Percentiles rank a stretch among this genome's conserved stretches.
Evolutionary conservation across 2,329 filamentous ascomycete genomes (phyloP).

Genomic region (Ceratocystis harringtonii): DNA sequence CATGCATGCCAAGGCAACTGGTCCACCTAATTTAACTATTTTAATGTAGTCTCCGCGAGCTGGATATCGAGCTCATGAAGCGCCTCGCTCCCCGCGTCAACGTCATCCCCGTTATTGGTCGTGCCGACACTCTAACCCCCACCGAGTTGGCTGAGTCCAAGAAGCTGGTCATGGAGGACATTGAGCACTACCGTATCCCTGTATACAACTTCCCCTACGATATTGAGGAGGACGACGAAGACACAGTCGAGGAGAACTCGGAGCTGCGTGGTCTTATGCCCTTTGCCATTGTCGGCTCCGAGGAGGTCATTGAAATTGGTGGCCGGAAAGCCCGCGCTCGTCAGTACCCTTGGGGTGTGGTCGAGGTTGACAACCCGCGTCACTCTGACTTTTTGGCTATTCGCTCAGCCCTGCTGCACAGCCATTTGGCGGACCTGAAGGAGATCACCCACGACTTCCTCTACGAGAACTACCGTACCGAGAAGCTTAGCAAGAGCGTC

Average conservation of each 20-base stretch:
- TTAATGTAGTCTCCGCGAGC: constrained; percentile 66
- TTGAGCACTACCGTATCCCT: constrained; percentile 98
- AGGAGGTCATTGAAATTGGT: constrained; percentile 87
- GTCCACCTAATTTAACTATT: constrained; percentile 17
- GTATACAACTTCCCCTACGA: constrained; percentile 99
- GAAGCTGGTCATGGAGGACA: constrained; percentile 99
- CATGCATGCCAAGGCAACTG: background rate
- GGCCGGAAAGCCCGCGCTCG: constrained; percentile 83
- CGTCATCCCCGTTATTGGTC: constrained; percentile 96
- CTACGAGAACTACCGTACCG: constrained; percentile 99
- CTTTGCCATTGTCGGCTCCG: constrained; percentile 95
- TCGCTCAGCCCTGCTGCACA: constrained; percentile 89
- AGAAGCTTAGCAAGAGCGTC: constrained; percentile 99
- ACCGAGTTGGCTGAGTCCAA: constrained; percentile 96
- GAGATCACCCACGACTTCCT: constrained; percentile 99
- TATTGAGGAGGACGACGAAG: constrained; percentile 97
- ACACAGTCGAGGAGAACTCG: constrained; percentile 97
- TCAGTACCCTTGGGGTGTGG: constrained; percentile 98
- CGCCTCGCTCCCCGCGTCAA: constrained; percentile 95
- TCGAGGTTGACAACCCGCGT: constrained; percentile 97
- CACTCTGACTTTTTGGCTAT: constrained; percentile 98
- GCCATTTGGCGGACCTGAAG: constrained; percentile 94
- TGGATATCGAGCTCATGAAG: constrained; percentile 99
- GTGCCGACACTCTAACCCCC: constrained; percentile 92
- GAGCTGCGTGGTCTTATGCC: constrained; percentile 96